A percentile compares a stretch with the other conserved stretches of the same genome.
phyloP scores from a whole-genome alignment of 208 protist species.

The Wallacemonas sp. region DNA sequence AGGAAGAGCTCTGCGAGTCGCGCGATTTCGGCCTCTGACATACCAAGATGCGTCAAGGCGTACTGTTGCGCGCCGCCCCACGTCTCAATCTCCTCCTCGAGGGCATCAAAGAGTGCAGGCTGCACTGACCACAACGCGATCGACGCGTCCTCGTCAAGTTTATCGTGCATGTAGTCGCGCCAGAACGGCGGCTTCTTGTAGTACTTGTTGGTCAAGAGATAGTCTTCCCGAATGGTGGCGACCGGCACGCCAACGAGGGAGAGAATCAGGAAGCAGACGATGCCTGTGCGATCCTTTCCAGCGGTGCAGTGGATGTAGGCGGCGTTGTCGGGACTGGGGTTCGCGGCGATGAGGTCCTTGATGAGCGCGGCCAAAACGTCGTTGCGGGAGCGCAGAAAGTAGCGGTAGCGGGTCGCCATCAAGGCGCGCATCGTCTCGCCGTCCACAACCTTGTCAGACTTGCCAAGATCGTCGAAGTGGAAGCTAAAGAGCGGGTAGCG shows the following conservation, averaged over 20 bases:
- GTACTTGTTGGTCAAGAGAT: conserved; percentile 27
- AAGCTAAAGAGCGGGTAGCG: conserved; percentile 22
- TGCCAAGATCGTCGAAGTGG: conserved; percentile 13
- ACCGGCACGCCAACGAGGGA: conserved; percentile 22
- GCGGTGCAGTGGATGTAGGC: conserved; percentile 48
- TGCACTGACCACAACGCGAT: conserved; percentile 2
- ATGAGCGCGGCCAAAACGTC: conserved; percentile 25
- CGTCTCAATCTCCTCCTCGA: conserved; percentile 4
- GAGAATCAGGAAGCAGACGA: conserved; percentile 27
- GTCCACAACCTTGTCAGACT: conserved; percentile 21
- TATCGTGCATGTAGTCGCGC: conserved; percentile 15
- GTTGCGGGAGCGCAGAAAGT: conserved; percentile 15
- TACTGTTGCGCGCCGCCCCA: conserved; percentile 2
- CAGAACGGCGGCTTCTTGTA: conserved; percentile 11
- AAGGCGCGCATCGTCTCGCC: conserved; percentile 14
- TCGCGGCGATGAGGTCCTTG: conserved; percentile 23
- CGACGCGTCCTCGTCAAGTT: conserved; percentile 3
- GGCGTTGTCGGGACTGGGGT: conserved; percentile 23
- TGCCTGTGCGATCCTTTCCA: conserved; percentile 35
- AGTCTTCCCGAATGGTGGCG: conserved; percentile 26
- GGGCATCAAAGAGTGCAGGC: neutral
- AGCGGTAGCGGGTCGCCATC: conserved; percentile 20
- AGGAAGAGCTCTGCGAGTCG: conserved; percentile 4
- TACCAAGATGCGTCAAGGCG: conserved; percentile 1
- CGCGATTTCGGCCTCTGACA: neutral